Conservation (phyloP, 805 yeast species). For the Yamadazyma sp. region DNA sequence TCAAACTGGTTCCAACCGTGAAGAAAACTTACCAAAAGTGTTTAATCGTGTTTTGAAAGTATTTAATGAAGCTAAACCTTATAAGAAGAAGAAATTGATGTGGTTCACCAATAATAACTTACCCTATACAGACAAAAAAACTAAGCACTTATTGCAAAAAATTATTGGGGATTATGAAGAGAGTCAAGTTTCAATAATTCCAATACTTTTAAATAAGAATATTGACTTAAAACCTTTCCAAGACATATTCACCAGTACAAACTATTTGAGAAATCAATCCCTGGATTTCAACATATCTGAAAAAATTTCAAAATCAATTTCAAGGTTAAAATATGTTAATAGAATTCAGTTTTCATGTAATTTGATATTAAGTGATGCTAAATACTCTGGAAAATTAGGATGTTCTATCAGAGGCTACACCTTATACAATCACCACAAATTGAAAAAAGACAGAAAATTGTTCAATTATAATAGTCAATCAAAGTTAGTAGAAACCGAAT, state of each 20-base stretch:
- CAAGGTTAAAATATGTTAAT: slow-evolving; percentile 57
- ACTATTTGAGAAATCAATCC: slow-evolving; percentile 35
- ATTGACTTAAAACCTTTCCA: slow-evolving; percentile 46
- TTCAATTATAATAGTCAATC: slow-evolving; percentile 52
- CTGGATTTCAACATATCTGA: slow-evolving; percentile 23
- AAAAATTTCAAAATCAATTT: slow-evolving; percentile 46
- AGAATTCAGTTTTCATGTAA: slow-evolving; percentile 63
- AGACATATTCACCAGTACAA: slow-evolving; percentile 54
- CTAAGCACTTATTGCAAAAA: slow-evolving; percentile 50
- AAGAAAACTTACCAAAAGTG: slow-evolving; percentile 29
- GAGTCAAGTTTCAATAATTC: slow-evolving; percentile 51
- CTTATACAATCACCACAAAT: slow-evolving; percentile 52
- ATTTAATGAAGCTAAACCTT: slow-evolving; percentile 42
- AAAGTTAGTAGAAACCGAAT: slow-evolving; percentile 48
- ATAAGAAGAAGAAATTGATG: slow-evolving; percentile 57
- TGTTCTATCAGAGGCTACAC: slow-evolving; percentile 74
- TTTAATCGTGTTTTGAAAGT: slow-evolving; percentile 55
- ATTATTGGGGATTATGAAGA: slow-evolving; percentile 60
- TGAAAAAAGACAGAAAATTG: slow-evolving; percentile 49
- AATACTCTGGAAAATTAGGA: slow-evolving; percentile 36
- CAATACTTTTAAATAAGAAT: slow-evolving; percentile 53
- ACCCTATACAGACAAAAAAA: slow-evolving; percentile 49
- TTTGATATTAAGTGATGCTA: slow-evolving; percentile 49
- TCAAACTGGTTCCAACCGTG: slow-evolving; percentile 3
- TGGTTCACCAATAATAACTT: slow-evolving; percentile 73